Evolutionary conservation across 805 yeast species (phyloP), one percentile per base, ranked within the genome.

Genomic region (Blastobotrys peoriensis): DNA sequence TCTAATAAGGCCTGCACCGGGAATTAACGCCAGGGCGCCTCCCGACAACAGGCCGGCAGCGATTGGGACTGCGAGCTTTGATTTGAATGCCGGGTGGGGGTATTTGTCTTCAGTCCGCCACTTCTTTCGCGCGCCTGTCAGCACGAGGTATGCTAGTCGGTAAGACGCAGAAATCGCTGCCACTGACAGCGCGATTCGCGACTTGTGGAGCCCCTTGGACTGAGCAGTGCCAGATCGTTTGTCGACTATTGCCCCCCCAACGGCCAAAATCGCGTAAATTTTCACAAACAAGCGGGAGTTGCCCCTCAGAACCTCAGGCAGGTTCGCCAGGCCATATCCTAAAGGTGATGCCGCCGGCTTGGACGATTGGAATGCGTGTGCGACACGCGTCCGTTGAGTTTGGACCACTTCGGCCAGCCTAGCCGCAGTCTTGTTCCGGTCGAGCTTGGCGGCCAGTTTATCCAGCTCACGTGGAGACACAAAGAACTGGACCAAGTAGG

Each of bases 41-140:
- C 65, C 64, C 3, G 63, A 52, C 5, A 49, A 45, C 5, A 55
- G 45, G 2, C 63, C 65, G 13, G 55, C 50, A 20, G 51, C 17
- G 6, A 54, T 36, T 3, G 59, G 55, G 4, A 48, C 46, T 21
- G 40, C 21, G n/a, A 41, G 19, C 22, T 39, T 43, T 2, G 38
- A 27, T 10, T 33, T 9, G 30, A 27, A 21, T 40, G 30, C 30
- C 8, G 30, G 30, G 42, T 43, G 41, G 38, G 38, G 15, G 45
- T 40, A 27, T 36, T 43, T 15, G 40, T 17, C 33, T 16, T 15
- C 37, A 16, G 33, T 17, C 33, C 19, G 30, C 33, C 15, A 13
- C 18, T 13, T 34, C 35, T 10, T 10, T 15, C 17, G 6, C 33
- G 23, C 27, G 33, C 40, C 10, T 23, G 17, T 18, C 38, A 27